phyloP scores from a whole-genome alignment of 1,284 basidiomycete species.

The Rhodotorula sp. region DNA sequence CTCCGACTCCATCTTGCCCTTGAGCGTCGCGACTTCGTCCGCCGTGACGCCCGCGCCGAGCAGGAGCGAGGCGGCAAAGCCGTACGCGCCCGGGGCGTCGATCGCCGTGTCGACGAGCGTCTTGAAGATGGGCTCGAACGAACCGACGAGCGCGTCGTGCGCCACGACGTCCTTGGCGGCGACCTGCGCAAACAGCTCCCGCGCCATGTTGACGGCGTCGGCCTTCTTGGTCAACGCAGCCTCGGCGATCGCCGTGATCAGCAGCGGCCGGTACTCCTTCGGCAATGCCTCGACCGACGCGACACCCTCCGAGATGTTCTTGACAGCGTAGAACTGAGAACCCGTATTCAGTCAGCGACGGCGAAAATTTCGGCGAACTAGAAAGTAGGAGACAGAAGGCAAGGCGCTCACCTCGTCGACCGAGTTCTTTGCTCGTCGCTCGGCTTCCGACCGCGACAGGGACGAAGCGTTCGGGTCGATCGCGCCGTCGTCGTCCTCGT shows the following conservation, averaged over 20 bases:
- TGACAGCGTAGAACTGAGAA: slow-evolving; percentile 49
- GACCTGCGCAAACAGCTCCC: slow-evolving; percentile 46
- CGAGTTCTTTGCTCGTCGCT: slow-evolving; percentile 51
- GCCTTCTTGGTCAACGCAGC: slow-evolving; percentile 75
- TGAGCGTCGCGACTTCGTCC: slow-evolving; percentile 38
- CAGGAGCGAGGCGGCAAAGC: slow-evolving; percentile 22
- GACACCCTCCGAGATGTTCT: slow-evolving; percentile 80
- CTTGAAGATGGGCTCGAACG: slow-evolving; percentile 34
- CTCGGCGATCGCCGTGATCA: slow-evolving; percentile 73
- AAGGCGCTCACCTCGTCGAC: slow-evolving; percentile 55
- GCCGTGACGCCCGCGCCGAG: slow-evolving; percentile 19
- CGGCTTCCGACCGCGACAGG: slow-evolving; percentile 53
- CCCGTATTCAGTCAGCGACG: slow-evolving; percentile 13
- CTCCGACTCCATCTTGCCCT: slow-evolving; percentile 41
- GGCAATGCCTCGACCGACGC: slow-evolving; percentile 74
- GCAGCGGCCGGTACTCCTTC: slow-evolving; percentile 59
- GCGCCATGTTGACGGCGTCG: slow-evolving; percentile 64
- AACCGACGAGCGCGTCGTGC: slow-evolving; percentile 28
- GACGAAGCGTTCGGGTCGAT: slow-evolving; percentile 55
- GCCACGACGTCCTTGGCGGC: slow-evolving; percentile 58
- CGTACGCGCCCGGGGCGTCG: slow-evolving; percentile 34
- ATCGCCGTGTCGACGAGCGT: slow-evolving; percentile 35
- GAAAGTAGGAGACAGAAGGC: slow-evolving; percentile 5
- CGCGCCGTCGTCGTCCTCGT: slow-evolving; percentile 53
- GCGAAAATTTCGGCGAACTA: not conserved